Evolutionary conservation across 306 rosid genomes (phyloP), one percentile per base, ranked within the genome.

Genomic region (Luffa aegyptiaca): DNA sequence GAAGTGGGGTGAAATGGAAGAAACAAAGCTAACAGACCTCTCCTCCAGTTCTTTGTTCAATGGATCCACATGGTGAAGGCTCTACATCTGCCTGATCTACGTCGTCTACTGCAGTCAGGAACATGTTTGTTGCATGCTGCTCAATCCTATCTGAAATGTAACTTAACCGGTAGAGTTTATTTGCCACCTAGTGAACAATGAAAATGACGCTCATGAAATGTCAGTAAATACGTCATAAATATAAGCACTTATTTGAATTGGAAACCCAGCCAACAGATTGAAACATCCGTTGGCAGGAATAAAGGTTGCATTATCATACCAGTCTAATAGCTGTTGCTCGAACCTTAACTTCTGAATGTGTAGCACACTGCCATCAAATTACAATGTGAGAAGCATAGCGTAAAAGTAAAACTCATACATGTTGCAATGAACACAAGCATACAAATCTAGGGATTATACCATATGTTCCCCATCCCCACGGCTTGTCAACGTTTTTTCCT

Each of bases 271-370:
- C 69, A 84, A 77, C 81, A 77, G 78, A 21, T 49, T 17, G 42
- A 76, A 76, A 49, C 20, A 4, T 52, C 35, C 35, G 10, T 74
- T 58, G 64, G 35, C 41, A 58, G 45, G 77, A 74, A 37, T 31
- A 74, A 35, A 49, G 45, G 68, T 17, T 62, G 69, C 79, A 65
- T 58, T 85, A 76, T 8, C 76, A n/a, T 93, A 95, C 99, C 97
- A 95, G 92, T 75, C 99, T 92, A 65, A 93, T 93, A 88, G 97
- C 97, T 89, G 90, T 95, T 74, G 99, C 91, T 80, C 99, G 93
- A 78, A 93, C 92, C 84, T 95, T 97, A 81, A 93, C 97, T 85
- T 95, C 97, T n/a, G 90, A 45, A 84, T 95, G 99, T 42, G 90
- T 85, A 73, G 97, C 93, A 88, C 99, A 95, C 99, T 95, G 93